These are phyloP conservation scores for Maudiozyma serrabonitensis DNA, from an alignment of 805 yeast species.

Conservation along the genomic window DNA sequence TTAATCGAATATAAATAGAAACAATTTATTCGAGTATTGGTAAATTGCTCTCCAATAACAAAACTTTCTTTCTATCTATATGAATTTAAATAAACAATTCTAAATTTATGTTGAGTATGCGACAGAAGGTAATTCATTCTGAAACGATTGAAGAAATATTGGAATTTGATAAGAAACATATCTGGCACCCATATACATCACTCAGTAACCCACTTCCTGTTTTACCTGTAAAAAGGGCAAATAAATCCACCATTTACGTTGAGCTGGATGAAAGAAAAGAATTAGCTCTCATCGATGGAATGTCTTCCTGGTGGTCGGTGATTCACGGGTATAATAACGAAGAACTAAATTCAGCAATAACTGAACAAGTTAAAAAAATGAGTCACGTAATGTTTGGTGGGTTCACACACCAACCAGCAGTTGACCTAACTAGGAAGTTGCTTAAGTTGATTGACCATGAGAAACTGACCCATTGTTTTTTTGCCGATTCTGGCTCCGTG, in stretches of 20 bases:
- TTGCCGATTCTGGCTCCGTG: conserved; percentile 26
- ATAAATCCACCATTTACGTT: conserved; percentile 15
- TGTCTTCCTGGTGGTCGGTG: conserved; percentile 30
- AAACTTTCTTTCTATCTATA: too few relatives aligned
- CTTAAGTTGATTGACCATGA: conserved; percentile 24
- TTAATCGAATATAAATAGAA: not conserved
- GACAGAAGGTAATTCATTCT: not conserved
- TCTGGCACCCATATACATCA: conserved; percentile 30
- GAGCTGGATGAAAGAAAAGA: conserved; percentile 8
- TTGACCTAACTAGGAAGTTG: conserved; percentile 22
- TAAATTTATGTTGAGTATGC: too few relatives aligned
- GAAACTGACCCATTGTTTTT: conserved; percentile 13
- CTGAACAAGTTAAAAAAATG: conserved; percentile 23
- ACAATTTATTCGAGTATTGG: too few relatives aligned
- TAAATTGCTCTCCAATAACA: too few relatives aligned
- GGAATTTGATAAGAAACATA: conserved; percentile 18
- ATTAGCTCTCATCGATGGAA: conserved; percentile 19
- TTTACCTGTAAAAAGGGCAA: conserved; percentile 18
- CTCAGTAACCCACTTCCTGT: conserved; percentile 17
- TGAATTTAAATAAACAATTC: too few relatives aligned
- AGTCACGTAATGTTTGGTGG: conserved; percentile 28
- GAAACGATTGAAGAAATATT: conserved; percentile 5
- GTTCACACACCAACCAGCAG: conserved; percentile 26
- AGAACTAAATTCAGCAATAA: conserved; percentile 25
- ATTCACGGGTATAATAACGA: conserved; percentile 26